Conservation (phyloP, 176 grass and related monocot genomes). For the Triticum aestivum region IWGSC_CS_RefSeq_v2.1 NC_057797.1:655975054-655975553, state of each 20-base stretch:
- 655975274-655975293: neutral
- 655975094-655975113: neutral
- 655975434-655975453: neutral
- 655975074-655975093: neutral
- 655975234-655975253: neutral
- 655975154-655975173: neutral
- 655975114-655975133: neutral
- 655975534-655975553: conserved; percentile 29
- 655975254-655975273: neutral
- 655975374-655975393: conserved; percentile 64
- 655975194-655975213: neutral
- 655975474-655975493: conserved; percentile 12
- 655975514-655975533: conserved; percentile 48
- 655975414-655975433: neutral
- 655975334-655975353: conserved; percentile 4
- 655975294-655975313: conserved; percentile 54
- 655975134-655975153: conserved; percentile 10
- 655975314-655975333: conserved; percentile 82
- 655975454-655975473: neutral
- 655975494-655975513: conserved; percentile 25
- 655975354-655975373: conserved; percentile 44
- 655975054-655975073: neutral
- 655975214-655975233: neutral
- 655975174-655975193: neutral
- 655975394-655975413: conserved; percentile 26